A percentile compares a stretch with the other conserved stretches of the same genome.
Conservation (phyloP, 108 stramenopile genomes). For the Hondaea fermentalgiana region DNA sequence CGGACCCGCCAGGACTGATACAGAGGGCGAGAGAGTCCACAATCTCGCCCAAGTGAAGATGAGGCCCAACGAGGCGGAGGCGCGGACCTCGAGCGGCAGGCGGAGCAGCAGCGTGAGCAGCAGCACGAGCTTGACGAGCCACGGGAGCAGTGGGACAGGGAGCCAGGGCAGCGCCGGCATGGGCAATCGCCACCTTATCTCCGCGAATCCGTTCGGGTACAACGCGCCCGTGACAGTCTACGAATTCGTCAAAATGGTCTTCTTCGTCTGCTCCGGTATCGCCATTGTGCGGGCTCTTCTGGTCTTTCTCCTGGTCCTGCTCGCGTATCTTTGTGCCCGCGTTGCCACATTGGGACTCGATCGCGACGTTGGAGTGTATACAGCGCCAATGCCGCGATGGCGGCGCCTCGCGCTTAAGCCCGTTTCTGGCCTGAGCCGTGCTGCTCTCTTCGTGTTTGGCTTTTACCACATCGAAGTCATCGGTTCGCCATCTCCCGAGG, state of each 20-base stretch:
- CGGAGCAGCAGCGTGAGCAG: too few species aligned
- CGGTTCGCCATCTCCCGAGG: neutral
- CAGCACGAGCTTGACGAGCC: too few species aligned
- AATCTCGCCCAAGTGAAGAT: too few species aligned
- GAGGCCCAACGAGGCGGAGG: too few species aligned
- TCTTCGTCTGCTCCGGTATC: neutral
- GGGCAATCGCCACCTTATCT: too few species aligned
- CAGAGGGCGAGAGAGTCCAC: too few species aligned
- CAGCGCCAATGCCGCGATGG: slow-evolving; percentile 16
- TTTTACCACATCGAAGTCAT: slow-evolving; percentile 33
- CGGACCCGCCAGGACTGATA: too few species aligned
- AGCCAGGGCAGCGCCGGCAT: too few species aligned
- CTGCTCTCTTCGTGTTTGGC: slow-evolving; percentile 29
- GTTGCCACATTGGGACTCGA: neutral
- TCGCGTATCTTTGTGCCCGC: neutral
- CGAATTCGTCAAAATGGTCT: slow-evolving; percentile 29
- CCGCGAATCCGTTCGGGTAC: slow-evolving; percentile 35
- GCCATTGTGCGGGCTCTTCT: neutral
- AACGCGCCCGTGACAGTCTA: slow-evolving; percentile 23
- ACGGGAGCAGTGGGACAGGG: too few species aligned
- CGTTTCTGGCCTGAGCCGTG: slow-evolving; percentile 24
- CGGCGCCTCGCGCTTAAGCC: slow-evolving; percentile 22
- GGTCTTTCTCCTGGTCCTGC: slow-evolving; percentile 8
- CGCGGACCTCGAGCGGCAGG: too few species aligned
- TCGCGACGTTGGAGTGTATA: neutral